Percentiles rank a stretch among this genome's conserved stretches.
Evolutionary conservation across 1,284 basidiomycete genomes (phyloP).

Genomic region (Polyporus tsugae): DNA sequence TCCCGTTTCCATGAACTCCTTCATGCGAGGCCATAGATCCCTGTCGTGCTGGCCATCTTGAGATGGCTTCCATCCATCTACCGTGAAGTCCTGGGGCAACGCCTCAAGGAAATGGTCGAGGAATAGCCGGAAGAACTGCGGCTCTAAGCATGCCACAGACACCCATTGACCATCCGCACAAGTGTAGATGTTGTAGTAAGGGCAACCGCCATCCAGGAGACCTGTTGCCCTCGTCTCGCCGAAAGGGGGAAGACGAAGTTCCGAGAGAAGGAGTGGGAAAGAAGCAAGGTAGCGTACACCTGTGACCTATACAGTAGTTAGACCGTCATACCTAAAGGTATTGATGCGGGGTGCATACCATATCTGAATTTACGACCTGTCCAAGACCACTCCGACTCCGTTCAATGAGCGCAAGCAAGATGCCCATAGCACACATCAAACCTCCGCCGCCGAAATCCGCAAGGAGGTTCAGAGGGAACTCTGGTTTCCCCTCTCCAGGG

Average conservation of each 20-base stretch:
- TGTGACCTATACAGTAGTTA: constrained; percentile 61
- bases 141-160: constrained; percentile 80
- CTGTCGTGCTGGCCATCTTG: constrained; percentile 58
- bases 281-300: constrained; percentile 81
- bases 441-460: constrained; percentile 89
- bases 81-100: constrained; percentile 49
- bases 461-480: constrained; percentile 79
- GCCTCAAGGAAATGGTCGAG: constrained; percentile 63
- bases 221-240: constrained; percentile 64
- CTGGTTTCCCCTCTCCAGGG: constrained; percentile 73
- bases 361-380: constrained; percentile 81
- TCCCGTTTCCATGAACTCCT: constrained; percentile 65
- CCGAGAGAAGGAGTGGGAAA: constrained; percentile 68
- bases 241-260: constrained; percentile 44
- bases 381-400: constrained; percentile 69
- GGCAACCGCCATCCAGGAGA: constrained; percentile 79
- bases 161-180: constrained; percentile 81
- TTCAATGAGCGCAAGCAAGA: constrained; percentile 80
- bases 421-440: constrained; percentile 75
- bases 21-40: constrained; percentile 68
- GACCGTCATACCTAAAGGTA: not conserved
- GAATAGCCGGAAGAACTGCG: constrained; percentile 73
- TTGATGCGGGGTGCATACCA: constrained; percentile 55
- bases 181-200: constrained; percentile 80
- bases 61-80: constrained; percentile 59